Conservation (phyloP, 2,329 filamentous ascomycete genomes). For the Aschersonia sp. region DNA sequence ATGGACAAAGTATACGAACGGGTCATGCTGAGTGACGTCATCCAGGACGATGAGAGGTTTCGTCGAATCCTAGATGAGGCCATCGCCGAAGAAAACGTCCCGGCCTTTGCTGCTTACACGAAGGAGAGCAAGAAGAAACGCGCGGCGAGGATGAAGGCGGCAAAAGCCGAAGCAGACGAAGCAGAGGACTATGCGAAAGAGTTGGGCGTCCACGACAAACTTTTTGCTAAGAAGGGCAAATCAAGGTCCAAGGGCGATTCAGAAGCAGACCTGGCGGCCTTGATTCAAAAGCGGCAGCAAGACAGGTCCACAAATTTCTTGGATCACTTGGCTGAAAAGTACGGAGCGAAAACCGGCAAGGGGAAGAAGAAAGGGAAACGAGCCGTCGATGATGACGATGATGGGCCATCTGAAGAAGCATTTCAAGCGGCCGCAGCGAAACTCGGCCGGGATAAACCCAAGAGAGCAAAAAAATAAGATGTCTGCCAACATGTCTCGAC, state of each 20-base stretch:
- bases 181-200: slow-evolving; percentile 64
- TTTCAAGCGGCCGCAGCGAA: slow-evolving; percentile 42
- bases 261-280: slow-evolving; percentile 47
- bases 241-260: slow-evolving; percentile 22
- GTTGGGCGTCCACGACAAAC: slow-evolving; percentile 56
- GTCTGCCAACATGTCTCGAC: too few species aligned
- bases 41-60: slow-evolving; percentile 78
- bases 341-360: slow-evolving; percentile 31
- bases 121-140: slow-evolving; percentile 56
- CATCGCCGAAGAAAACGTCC: slow-evolving; percentile 54
- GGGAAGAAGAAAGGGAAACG: slow-evolving; percentile 37
- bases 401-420: slow-evolving; percentile 41
- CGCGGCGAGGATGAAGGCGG: slow-evolving; percentile 42
- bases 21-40: slow-evolving; percentile 75
- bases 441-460: slow-evolving; percentile 18
- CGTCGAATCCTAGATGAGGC: slow-evolving; percentile 66
- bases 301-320: slow-evolving; percentile 48
- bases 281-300: slow-evolving; percentile 61
- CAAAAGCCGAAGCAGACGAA: slow-evolving; percentile 53
- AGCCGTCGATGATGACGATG: slow-evolving; percentile 42
- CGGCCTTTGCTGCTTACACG: slow-evolving; percentile 52
- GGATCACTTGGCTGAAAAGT: slow-evolving; percentile 64
- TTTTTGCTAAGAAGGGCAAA: slow-evolving; percentile 42
- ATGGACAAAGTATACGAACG: slow-evolving; percentile 65
- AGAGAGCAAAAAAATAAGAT: slow-evolving; percentile 2